Base-by-base conservation (phyloP, 2,329 filamentous ascomycete species). In the Botrytis byssoidea region DNA sequence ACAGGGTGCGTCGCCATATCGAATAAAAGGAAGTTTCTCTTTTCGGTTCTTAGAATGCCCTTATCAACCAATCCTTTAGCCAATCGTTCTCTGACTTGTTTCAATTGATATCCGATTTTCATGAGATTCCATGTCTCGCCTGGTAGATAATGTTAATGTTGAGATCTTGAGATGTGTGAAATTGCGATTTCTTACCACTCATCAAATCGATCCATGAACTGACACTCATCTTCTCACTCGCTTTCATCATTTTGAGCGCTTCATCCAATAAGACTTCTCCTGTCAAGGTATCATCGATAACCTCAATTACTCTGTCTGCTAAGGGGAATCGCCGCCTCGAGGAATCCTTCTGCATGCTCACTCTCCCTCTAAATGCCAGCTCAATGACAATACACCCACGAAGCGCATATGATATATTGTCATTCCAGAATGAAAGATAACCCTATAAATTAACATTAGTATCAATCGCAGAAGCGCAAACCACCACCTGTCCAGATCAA, bases 71-170 rank as follows among this genome's bases (percentile, higher is more conserved):
- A 90, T 48, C 96, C 96, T 85, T 99, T 99, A 81, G 95, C 95
- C 73, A 99, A 89, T 74, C 96, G 93, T 86, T 99, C 96, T 82
- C 96, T 94, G 74, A 99, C 96, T 88, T 99, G 96, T 86, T 99
- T 99, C 79, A 99, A 89, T 86, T 99, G 96, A 84, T 99, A 99
- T 82, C 96, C 96, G 80, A 99, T 99, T 87, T 99, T 99, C 96
- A 99, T 98, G 77, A 99, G 86, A 83, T 99, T 99, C 96, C 96
- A 99, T 72, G 96, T 99, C 85, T 99, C 96, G 82, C 96, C 95
- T 98, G 44, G 51, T 61, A 67, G 51, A 57, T 32, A 51, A 32
- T 72, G 55, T 72, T 25, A 72, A 42, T 51, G 29, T 51, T 71
- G 65, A 55, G 57, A 57, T 64, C 63, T 46, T 67, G 51, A 73